Percentiles rank a stretch among this genome's conserved stretches.
Conservation (phyloP, 2,329 filamentous ascomycete genomes). For the Aspergillus sp. region DNA sequence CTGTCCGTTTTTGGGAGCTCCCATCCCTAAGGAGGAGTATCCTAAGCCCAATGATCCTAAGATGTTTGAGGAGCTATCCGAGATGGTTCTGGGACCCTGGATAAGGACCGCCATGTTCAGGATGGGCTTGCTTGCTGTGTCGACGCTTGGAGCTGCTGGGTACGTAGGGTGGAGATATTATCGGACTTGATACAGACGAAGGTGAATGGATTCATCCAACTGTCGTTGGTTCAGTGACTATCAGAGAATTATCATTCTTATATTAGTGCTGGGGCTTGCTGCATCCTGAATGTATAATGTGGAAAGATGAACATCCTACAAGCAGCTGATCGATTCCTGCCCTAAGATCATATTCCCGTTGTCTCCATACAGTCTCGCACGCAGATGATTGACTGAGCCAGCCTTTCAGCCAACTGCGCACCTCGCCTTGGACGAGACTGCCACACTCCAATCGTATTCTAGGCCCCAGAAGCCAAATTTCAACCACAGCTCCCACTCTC, state of each 20-base stretch:
- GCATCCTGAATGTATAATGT: too few relatives aligned
- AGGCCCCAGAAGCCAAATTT: conserved; percentile 18
- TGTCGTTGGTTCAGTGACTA: too few relatives aligned
- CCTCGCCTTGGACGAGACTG: conserved; percentile 22
- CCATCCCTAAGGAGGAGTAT: not conserved
- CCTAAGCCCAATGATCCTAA: not conserved
- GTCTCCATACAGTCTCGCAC: too few relatives aligned
- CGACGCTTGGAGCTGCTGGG: conserved; percentile 8
- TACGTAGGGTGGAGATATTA: conserved; percentile 26
- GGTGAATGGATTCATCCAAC: too few relatives aligned
- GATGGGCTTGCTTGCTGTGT: not conserved
- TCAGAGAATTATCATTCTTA: too few relatives aligned
- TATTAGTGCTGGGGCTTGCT: too few relatives aligned
- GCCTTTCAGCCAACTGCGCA: too few relatives aligned
- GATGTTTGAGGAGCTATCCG: not conserved
- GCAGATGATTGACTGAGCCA: too few relatives aligned
- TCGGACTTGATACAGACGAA: conserved; percentile 21
- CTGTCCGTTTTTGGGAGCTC: not conserved
- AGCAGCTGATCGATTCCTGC: too few relatives aligned
- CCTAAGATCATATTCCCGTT: too few relatives aligned
- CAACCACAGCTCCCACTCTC: conserved; percentile 13
- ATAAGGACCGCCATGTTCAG: not conserved
- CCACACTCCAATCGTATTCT: conserved; percentile 17
- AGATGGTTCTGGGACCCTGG: not conserved
- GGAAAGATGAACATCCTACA: too few relatives aligned